Evolutionary conservation across 1,284 basidiomycete species (phyloP), one percentile per base, ranked within the genome.

Genomic region (Sanghuangporus baumii): DNA sequence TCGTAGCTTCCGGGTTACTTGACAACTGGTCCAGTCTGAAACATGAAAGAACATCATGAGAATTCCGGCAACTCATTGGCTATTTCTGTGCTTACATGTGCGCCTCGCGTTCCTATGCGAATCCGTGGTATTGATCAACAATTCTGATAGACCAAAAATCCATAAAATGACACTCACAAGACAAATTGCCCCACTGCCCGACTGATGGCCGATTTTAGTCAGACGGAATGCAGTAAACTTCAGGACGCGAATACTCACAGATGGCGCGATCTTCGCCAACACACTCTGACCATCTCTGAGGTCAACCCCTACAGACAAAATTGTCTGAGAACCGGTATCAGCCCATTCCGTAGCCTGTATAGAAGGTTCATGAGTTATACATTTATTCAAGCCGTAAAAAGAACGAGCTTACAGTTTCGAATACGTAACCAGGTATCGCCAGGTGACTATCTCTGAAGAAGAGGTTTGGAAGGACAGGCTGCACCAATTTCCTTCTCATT

Each of bases 181-280:
- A 72, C 81, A 85, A 76, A 89, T 82, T 6, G 87, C 86, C 12
- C 82, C 86, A 71, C 87, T 87, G 2, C 85, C 85, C 64, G 87
- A 54, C 52, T 54, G 26, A 11, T 54, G 4, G 11, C 16, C 16
- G 18, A n/a, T 37, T 16, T 54, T 1, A 16, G 36, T 54, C 20
- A 18, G 31, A 38, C 16, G 11, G 4, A 16, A 54, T 31, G 23
- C 18, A 4, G 48, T n/a, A n/a, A 2, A 16, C 31, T 11, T 26
- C 2, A 2, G 36, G 36, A 36, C 9, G 11, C 26, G 26, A 5
- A 31, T 31, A 54, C 52, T 34, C 31, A 54, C 83, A 7, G 84
- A 82, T 36, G 83, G 81, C 6, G 85, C 86, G 67, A 89, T 86
- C 74, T 89, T 89, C 1, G 87, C 87, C 34, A 89, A 73, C 2